phyloP scores from a whole-genome alignment of 768 basidiomycete genomes.

The Hebeloma cylindrosporum region DNA sequence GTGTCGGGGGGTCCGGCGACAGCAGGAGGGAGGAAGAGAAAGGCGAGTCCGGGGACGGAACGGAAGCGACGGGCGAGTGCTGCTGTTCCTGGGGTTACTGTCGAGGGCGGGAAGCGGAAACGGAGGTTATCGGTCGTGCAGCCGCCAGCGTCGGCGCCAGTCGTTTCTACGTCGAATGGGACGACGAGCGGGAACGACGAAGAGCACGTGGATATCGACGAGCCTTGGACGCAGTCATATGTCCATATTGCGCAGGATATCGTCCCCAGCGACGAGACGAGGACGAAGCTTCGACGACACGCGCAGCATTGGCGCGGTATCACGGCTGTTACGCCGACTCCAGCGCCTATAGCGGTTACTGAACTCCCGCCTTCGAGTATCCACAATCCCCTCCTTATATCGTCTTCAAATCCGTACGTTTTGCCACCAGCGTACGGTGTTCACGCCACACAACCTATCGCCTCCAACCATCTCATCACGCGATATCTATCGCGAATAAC shows the following conservation, averaged over 20 bases:
- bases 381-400: constrained; percentile 22
- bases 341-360: constrained; percentile 19
- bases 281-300: constrained; percentile 53
- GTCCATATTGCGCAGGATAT: constrained; percentile 52
- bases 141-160: constrained; percentile 18
- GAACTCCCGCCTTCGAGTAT: constrained; percentile 25
- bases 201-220: constrained; percentile 50
- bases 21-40: constrained; percentile 33
- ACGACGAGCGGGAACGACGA: constrained; percentile 51
- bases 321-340: constrained; percentile 49
- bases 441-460: constrained; percentile 61
- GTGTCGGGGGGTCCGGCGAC: constrained; percentile 29
- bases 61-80: constrained; percentile 36
- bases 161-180: constrained; percentile 24
- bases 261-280: constrained; percentile 41
- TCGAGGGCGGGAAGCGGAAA: constrained; percentile 30
- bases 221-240: constrained; percentile 51
- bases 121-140: constrained; percentile 29
- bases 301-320: constrained; percentile 69
- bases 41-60: constrained; percentile 37
- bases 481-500: constrained; percentile 65
- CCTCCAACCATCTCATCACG: constrained; percentile 55
- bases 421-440: constrained; percentile 62
- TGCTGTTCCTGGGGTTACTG: too few species aligned
- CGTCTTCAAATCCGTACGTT: constrained; percentile 39